Evolutionary conservation across 768 basidiomycete genomes (phyloP).

Genomic region (Phlebiopsis gigantea): DNA sequence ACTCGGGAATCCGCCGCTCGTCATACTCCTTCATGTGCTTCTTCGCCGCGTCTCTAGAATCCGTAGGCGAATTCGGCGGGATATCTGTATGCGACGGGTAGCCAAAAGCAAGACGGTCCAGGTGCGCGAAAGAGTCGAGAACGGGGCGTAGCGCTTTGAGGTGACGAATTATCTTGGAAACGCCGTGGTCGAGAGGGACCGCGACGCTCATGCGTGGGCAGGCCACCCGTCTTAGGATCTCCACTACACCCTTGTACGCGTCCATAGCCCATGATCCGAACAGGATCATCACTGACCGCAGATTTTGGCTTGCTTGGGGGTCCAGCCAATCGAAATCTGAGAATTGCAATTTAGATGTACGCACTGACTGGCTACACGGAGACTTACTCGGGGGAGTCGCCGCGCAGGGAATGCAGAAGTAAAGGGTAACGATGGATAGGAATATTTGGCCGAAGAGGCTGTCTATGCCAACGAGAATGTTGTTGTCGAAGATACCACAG

Average conservation of each 20-base stretch:
- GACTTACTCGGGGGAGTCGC: too few relatives aligned
- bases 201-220: not conserved
- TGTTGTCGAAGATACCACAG: too few relatives aligned
- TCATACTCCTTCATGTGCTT: not conserved
- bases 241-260: not conserved
- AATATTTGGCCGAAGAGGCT: too few relatives aligned
- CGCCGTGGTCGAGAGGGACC: not conserved
- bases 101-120: not conserved
- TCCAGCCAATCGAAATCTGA: not conserved
- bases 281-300: not conserved
- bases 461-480: too few relatives aligned
- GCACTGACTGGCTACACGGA: too few relatives aligned
- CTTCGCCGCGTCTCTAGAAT: not conserved
- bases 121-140: not conserved
- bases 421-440: too few relatives aligned
- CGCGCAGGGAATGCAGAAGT: too few relatives aligned
- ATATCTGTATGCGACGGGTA: not conserved
- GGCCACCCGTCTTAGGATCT: not conserved
- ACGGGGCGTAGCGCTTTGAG: not conserved
- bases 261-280: not conserved
- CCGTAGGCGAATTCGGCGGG: not conserved
- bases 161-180: not conserved
- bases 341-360: too few relatives aligned
- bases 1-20: not conserved
- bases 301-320: too few relatives aligned